These are phyloP conservation scores for Danielozyma ontarioensis DNA, from an alignment of 805 yeast genomes.

Conservation along the genomic window DNA sequence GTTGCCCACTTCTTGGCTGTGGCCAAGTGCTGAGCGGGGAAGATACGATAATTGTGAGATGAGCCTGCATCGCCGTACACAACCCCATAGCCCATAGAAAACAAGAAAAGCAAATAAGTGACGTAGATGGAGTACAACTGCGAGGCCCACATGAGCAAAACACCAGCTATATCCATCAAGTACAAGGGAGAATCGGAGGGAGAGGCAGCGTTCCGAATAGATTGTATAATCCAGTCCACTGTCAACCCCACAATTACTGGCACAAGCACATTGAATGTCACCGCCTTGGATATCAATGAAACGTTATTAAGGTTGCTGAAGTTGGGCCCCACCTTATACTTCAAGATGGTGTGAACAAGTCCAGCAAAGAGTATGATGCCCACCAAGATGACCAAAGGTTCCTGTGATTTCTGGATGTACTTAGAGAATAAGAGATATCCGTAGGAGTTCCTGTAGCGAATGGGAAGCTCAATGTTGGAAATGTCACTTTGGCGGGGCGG, in stretches of 20 bases:
- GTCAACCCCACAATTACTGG: constrained; percentile 11
- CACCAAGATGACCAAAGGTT: constrained; percentile 9
- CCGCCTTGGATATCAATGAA: constrained; percentile 22
- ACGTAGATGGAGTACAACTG: constrained; percentile 3
- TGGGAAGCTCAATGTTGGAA: constrained; percentile 9
- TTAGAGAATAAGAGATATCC: constrained; percentile 19
- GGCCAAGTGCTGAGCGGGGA: constrained; percentile 11
- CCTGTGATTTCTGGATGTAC: constrained; percentile 13
- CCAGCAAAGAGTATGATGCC: constrained; percentile 13
- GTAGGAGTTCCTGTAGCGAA: constrained; percentile 15
- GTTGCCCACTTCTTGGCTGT: constrained; percentile 5
- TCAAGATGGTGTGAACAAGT: constrained; percentile 20
- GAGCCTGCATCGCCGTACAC: constrained; percentile 19
- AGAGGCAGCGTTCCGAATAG: constrained; percentile 9
- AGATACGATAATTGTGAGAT: constrained; percentile 16
- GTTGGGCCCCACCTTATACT: constrained; percentile 20
- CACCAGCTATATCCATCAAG: constrained; percentile 1
- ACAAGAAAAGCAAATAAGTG: constrained; percentile 15
- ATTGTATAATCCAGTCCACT: constrained; percentile 1
- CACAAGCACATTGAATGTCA: constrained; percentile 19
- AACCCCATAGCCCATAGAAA: constrained; percentile 34
- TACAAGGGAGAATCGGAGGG: constrained; percentile 1
- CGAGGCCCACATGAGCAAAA: constrained; percentile 2
- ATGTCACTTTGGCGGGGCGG: constrained; percentile 11
- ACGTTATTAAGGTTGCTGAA: constrained; percentile 21